Evolutionary conservation across 352 stramenopile species (phyloP).

Genomic region (Globisporangium uncinulatum): DNA sequence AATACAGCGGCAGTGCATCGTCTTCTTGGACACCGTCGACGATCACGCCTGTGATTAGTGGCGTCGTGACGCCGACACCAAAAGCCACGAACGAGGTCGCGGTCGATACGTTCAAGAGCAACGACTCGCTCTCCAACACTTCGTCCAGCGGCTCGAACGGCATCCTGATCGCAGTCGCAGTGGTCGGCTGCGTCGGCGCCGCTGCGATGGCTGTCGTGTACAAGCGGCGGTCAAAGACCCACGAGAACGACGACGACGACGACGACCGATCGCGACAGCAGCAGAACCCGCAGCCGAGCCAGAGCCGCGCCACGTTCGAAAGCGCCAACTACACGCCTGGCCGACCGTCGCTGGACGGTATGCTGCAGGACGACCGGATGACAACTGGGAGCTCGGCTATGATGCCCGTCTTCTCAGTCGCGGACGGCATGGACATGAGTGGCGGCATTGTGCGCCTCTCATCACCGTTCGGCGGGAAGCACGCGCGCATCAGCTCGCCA

Average conservation of each 20-base stretch:
- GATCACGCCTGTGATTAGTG: neutral
- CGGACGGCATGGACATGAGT: slow-evolving; percentile 6
- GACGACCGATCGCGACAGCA: slow-evolving; percentile 1
- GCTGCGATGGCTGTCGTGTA: slow-evolving; percentile 10
- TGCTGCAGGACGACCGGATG: slow-evolving; percentile 11
- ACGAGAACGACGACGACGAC: neutral
- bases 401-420: slow-evolving; percentile 9
- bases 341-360: slow-evolving; percentile 8
- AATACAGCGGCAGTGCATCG: neutral
- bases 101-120: slow-evolving; percentile 14
- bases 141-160: neutral
- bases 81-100: slow-evolving; percentile 5
- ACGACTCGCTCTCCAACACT: neutral
- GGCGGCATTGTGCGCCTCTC: slow-evolving; percentile 10
- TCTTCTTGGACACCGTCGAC: neutral
- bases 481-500: slow-evolving; percentile 11
- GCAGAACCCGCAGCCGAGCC: slow-evolving; percentile 4
- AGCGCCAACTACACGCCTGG: slow-evolving; percentile 11
- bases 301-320: slow-evolving; percentile 11
- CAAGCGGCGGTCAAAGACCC: slow-evolving; percentile 1
- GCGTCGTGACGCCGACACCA: neutral
- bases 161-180: slow-evolving; percentile 1
- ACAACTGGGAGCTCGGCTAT: slow-evolving; percentile 11
- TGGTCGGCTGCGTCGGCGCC: slow-evolving; percentile 3
- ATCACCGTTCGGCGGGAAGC: slow-evolving; percentile 11